Evolutionary conservation across 1,139 yeast species (phyloP).

Genomic region (Kazachstania sp.): DNA sequence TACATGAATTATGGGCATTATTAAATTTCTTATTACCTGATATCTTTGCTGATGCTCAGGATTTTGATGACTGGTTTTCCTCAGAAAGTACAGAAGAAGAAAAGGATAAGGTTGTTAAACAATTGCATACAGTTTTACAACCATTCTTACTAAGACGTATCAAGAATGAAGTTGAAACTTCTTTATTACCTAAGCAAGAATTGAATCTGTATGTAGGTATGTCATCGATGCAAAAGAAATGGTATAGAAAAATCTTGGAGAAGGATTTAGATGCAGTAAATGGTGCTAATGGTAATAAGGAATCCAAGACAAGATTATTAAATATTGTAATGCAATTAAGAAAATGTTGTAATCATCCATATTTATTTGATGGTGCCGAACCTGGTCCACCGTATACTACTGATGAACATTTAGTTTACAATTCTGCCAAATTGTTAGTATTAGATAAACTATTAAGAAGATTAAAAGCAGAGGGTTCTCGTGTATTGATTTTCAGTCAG

Average conservation of each 20-base stretch:
- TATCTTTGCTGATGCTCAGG: constrained; percentile 82
- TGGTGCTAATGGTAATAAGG: constrained; percentile 80
- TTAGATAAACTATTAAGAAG: constrained; percentile 73
- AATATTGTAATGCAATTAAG: constrained; percentile 95
- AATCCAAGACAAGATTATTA: constrained; percentile 78
- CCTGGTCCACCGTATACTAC: constrained; percentile 98
- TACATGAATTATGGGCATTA: constrained; percentile 93
- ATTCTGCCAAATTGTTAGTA: constrained; percentile 84
- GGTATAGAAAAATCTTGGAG: constrained; percentile 83
- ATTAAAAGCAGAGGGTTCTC: constrained; percentile 66
- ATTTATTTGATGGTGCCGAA: constrained; percentile 94
- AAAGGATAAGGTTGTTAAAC: constrained; percentile 71
- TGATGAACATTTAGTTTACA: constrained; percentile 85
- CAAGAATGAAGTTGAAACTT: constrained; percentile 85
- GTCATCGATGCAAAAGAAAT: constrained; percentile 86
- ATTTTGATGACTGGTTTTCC: constrained; percentile 84
- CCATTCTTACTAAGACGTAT: constrained; percentile 87
- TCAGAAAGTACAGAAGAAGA: constrained; percentile 39
- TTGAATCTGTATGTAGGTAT: constrained; percentile 82
- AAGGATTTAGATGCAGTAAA: constrained; percentile 97
- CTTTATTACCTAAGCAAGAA: constrained; percentile 83
- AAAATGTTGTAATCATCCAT: constrained; percentile 96
- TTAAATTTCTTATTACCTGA: constrained; percentile 85
- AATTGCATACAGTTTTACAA: constrained; percentile 71
- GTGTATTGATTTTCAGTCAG: constrained; percentile 88